These are phyloP conservation scores for Fusarium chlamydosporum DNA, from an alignment of 2,329 filamentous ascomycete genomes.

Conservation along the genomic window DNA sequence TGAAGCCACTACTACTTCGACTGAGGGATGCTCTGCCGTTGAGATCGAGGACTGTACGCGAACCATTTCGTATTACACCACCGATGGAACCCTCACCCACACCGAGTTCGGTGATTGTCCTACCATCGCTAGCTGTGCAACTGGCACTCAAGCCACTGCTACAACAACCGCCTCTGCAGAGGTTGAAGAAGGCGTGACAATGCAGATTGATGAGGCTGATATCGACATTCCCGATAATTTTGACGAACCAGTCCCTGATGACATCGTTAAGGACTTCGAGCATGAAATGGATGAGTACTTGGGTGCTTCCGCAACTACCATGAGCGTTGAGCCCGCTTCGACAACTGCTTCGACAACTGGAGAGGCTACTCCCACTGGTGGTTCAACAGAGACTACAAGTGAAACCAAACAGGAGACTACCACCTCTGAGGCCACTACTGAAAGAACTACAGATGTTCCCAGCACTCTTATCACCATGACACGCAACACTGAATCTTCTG, in stretches of 20 bases:
- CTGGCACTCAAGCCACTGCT: conserved; percentile 17
- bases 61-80: conserved; percentile 23
- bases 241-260: not conserved
- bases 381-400: not conserved
- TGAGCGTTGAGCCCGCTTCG: not conserved
- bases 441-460: conserved; percentile 1
- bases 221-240: conserved; percentile 14
- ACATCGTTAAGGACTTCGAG: not conserved
- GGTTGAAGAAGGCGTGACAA: conserved; percentile 1
- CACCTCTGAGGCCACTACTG: not conserved
- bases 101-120: conserved; percentile 21
- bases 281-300: conserved; percentile 2
- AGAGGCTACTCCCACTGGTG: not conserved
- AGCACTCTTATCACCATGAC: conserved; percentile 24
- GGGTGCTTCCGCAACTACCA: not conserved
- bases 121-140: conserved; percentile 22
- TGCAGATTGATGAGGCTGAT: conserved; percentile 12
- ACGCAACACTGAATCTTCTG: conserved; percentile 4
- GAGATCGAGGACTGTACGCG: conserved; percentile 23
- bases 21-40: conserved; percentile 15
- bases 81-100: conserved; percentile 9
- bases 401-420: conserved; percentile 6
- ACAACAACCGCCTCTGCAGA: conserved; percentile 10
- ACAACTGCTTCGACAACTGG: not conserved
- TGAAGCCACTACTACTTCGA: conserved; percentile 19